A percentile compares a stretch with the other conserved stretches of the same genome.
phyloP scores from a whole-genome alignment of 2,329 filamentous ascomycete species.

The Aspergillus udagawae region DNA sequence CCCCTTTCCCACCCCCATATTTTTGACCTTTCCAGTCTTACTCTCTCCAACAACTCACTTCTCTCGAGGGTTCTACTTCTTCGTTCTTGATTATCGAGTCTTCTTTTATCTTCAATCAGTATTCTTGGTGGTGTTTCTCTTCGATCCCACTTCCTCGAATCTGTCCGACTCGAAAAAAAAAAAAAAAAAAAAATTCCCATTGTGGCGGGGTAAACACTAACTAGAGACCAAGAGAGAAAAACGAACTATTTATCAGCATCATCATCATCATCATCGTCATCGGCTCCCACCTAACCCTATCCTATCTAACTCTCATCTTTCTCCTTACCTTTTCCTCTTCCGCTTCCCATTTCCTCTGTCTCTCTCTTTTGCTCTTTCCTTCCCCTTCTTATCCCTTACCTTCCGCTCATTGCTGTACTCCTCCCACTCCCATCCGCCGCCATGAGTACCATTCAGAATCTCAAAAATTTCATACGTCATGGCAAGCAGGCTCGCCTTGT shows the following conservation, averaged over 20 bases:
- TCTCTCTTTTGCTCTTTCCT: constrained; percentile 2
- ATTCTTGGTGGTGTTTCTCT: no score
- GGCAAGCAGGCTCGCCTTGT: constrained; percentile 85
- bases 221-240: no score
- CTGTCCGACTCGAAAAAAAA: not conserved
- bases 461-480: constrained; percentile 98
- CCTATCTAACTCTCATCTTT: constrained; percentile 1
- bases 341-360: not conserved
- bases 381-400: not conserved
- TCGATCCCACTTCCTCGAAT: no score
- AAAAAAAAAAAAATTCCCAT: not conserved
- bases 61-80: no score
- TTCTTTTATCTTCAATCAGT: no score
- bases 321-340: not conserved
- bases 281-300: not conserved
- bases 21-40: no score
- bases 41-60: no score
- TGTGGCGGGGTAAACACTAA: no score
- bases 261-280: not conserved
- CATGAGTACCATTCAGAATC: constrained; percentile 80
- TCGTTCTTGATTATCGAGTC: no score
- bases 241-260: no score
- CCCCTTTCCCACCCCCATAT: no score
- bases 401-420: not conserved
- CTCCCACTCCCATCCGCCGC: constrained; percentile 10